Evolutionary conservation across 1,139 yeast genomes (phyloP), one percentile per base, ranked within the genome.

Genomic region (Saccharomycopsis hybrid): DNA sequence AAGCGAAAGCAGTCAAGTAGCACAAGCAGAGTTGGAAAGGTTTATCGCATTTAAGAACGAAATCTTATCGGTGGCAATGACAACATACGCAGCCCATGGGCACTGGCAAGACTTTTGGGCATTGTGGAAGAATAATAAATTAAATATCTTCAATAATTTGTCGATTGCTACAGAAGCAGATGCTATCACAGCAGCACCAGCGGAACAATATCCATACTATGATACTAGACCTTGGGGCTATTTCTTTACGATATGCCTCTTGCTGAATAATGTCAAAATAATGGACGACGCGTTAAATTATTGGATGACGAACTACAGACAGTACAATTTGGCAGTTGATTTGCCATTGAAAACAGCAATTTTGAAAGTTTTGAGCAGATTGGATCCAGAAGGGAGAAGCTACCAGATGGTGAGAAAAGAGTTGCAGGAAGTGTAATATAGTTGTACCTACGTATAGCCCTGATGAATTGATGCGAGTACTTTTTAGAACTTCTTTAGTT

Each of bases 141-240:
- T 51, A 13, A 13, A 41, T 2, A 13, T 32, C 9, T 18, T 39
- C 5, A 42, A 46, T 25, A 41, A 35, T 13, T 3, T n/a, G n/a
- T 4, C 4, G 9, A 4, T 11, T 5, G 45, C 30, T 13, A 31
- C 36, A 11, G 31, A 37, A 24, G 32, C 18, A 18, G 18, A 18
- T 18, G 18, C 18, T 18, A 18, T 18, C 7, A 8, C 44, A 41
- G 33, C 31, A 38, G 33, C 8, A 5, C 9, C n/a, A 33, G 35
- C 24, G 9, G 5, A 36, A 36, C 24, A 36, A n/a, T 35, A 11
- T 18, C 33, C 25, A 4, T 35, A 33, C 7, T 32, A 43, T 33
- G 55, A 52, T 35, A 33, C 49, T 4, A 39, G 55, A 28, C 55
- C 55, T 25, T 52, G 55, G 55, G 32, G 28, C 25, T 36, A 29